Evolutionary conservation across 257 asterid species (phyloP), one percentile per base, ranked within the genome.

Genomic region (Primulina huaijiensis): DNA sequence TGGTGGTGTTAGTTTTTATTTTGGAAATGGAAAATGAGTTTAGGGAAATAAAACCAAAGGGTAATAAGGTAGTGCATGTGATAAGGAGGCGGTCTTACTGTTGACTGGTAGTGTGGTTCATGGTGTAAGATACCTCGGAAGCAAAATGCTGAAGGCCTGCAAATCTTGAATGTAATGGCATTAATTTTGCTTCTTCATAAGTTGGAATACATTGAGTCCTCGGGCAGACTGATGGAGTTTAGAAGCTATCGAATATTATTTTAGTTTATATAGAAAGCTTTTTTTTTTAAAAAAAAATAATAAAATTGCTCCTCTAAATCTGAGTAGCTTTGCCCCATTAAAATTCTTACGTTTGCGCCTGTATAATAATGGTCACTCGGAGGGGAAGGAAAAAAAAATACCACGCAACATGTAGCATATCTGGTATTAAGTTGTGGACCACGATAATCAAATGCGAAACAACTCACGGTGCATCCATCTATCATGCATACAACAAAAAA

Each of bases 81-180:
- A 38, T 25, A 50, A 23, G 67, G 29, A 8, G 38, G 25, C 50
- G 29, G 29, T 37, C 14, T 27, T 60, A 67, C 78, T 94, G 58
- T 38, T 94, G 76, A 91, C 92, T n/a, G 88, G 61, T 62, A 97
- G 97, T 29, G 90, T 82, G 17, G 79, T 83, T 76, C 84, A 83
- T 64, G 97, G 97, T 60, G 74, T 81, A 65, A 85, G 71, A 80
- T 93, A 93, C 73, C 78, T 90, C 0, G 90, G 85, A 27, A 86
- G 67, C 20, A 93, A 93, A 79, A 87, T 89, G 95, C 75, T 50
- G 66, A 91, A 89, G 84, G 95, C 96, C 37, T 86, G 92, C 96
- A 87, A 83, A 76, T 89, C 99, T 60, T 69, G 90, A 84, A 78
- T 23, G 60, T 80, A 75, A 70, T 73, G 59, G 40, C 16, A 37